Evolutionary conservation across 1,139 yeast species (phyloP), one percentile per base, ranked within the genome.

Genomic region (Candida mesenterica): DNA sequence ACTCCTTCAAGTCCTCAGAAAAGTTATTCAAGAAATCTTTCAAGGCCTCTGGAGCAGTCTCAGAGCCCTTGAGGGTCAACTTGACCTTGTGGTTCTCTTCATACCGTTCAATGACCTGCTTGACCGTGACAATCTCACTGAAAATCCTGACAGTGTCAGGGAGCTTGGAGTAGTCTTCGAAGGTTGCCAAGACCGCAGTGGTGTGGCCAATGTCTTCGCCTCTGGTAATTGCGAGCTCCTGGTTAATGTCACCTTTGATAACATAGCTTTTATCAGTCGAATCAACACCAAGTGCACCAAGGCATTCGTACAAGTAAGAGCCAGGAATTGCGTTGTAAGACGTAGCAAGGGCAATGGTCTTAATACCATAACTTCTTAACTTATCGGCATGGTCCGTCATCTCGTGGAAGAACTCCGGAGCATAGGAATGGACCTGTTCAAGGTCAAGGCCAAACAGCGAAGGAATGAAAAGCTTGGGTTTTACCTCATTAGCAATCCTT

Each of bases 401-500:
- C 15, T 43, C 15, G 1, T 37, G 46, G 20, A 75, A 50, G 46
- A 66, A 61, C 1, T 65, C 66, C 3, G 69, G 68, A 19, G 62
- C 53, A 36, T 46, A 40, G 20, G 43, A 44, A 9, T 44, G 42
- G 14, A 51, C 53, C 12, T 52, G 47, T 5, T 43, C 50, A 23
- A 65, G 41, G 34, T 77, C 77, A 28, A 62, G 50, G 30, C 87
- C 87, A 47, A 75, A 80, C 49, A 79, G 84, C 3, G 85, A 74
- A 25, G 86, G 83, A 39, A 80, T 68, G 55, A 68, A 79, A 24
- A 79, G 48, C 51, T 75, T 71, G 30, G 79, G 78, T 46, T 64
- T 68, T 25, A 70, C 67, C 12, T 50, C 50, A 5, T 51, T 49
- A 2, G 72, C 66, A 4, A 77, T 46, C 34, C 55, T 49, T 43